Evolutionary conservation across 1,139 yeast species (phyloP).

Genomic region (Saccharomyces pastorianus): DNA sequence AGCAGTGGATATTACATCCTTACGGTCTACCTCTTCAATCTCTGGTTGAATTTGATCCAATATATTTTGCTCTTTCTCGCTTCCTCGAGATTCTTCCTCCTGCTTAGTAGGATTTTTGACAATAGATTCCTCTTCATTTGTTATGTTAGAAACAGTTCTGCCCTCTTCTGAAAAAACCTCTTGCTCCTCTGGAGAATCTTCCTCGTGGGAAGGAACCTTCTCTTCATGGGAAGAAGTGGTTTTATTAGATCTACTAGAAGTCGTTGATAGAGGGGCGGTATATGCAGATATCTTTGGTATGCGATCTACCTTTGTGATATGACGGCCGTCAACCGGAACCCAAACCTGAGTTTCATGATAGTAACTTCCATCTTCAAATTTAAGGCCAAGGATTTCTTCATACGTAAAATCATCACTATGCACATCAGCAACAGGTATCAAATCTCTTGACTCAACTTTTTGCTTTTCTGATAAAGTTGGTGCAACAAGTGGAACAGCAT

Average conservation of each 20-base stretch:
- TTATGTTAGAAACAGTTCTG: background rate
- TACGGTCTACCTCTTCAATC: background rate
- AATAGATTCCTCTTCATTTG: background rate
- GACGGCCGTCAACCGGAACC: conserved; percentile 18
- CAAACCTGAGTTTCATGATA: conserved; percentile 25
- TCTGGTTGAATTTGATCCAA: background rate
- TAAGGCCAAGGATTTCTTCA: conserved; percentile 22
- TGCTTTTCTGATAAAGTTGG: background rate
- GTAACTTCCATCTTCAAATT: conserved; percentile 22
- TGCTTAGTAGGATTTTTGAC: conserved; percentile 1
- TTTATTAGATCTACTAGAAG: background rate
- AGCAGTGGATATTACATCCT: background rate
- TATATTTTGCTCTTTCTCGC: background rate
- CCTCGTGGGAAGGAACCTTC: background rate
- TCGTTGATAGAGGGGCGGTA: background rate
- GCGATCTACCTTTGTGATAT: conserved; percentile 4
- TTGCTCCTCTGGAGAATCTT: background rate
- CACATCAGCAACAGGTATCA: conserved; percentile 1
- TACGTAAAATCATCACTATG: conserved; percentile 21
- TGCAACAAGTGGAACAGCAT: background rate
- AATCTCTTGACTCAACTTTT: background rate
- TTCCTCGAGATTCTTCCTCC: background rate
- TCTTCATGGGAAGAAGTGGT: background rate
- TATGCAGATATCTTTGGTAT: background rate
- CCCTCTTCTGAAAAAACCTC: background rate